Evolutionary conservation across 805 yeast species (phyloP), one percentile per base, ranked within the genome.

Genomic region (Tetrapisispora arboricola): DNA sequence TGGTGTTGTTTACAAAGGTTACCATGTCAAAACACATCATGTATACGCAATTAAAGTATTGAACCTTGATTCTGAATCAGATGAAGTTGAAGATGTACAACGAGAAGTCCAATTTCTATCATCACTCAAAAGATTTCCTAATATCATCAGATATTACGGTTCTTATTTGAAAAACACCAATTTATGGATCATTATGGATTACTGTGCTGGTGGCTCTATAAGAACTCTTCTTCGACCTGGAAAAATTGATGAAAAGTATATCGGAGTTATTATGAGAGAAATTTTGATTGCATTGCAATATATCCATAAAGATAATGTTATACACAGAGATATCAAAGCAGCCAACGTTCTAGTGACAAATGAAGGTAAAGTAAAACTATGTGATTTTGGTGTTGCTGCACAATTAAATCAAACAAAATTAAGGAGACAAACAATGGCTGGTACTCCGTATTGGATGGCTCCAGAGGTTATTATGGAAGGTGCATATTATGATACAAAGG

Each of bases 301-400:
- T 41, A 87, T 94, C 17, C 99, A 92, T 59, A 76, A 72, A 46
- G 78, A 82, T 45, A 95, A 95, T 11, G 92, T 94, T 18, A 92
- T 92, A 26, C 99, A 92, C 61, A 73, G 99, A 50, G 99, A 92
- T 61, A 76, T 92, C 52, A 92, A 92, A 61, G 96, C 97, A 1
- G 99, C 98, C 0, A 92, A 92, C 58, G 85, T 92, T 11, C 70
- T 92, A 46, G 82, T 92, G 39, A 75, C 88, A 3, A 84, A 84
- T 49, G 94, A 84, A 36, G 99, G 98, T 6, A 75, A 73, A 39
- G 94, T 94, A 4, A 85, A 84, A 55, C 71, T 92, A 34, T 90
- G 97, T 70, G 99, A 92, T 61, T 92, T 92, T 64, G 99, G 99
- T 25, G 98, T 94, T 18, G 98, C 99, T 1, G 96, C 96, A 1